phyloP scores from a whole-genome alignment of 2,329 filamentous ascomycete genomes.

The Ceratocystiopsis minuta region DNA sequence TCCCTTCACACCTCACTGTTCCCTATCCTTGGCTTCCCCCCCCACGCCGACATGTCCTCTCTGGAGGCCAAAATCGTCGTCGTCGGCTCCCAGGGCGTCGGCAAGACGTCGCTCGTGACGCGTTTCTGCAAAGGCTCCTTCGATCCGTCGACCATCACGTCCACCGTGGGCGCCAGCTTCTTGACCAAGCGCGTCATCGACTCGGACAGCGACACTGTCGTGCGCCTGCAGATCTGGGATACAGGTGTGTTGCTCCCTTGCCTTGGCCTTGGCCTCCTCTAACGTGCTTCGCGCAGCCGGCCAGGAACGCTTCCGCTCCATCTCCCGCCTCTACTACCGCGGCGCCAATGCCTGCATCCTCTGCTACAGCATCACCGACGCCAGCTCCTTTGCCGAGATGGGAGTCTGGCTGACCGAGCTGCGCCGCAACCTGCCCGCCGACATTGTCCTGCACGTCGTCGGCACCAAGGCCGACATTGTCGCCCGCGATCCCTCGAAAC shows the following conservation, averaged over 20 bases:
- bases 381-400: slow-evolving; percentile 77
- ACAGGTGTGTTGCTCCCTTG: slow-evolving; percentile 35
- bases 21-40: not conserved
- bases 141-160: slow-evolving; percentile 43
- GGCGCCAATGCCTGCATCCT: slow-evolving; percentile 86
- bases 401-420: slow-evolving; percentile 78
- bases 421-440: slow-evolving; percentile 55
- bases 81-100: slow-evolving; percentile 61
- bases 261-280: not conserved
- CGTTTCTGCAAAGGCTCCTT: slow-evolving; percentile 59
- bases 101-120: slow-evolving; percentile 62
- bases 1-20: not conserved
- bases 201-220: slow-evolving; percentile 65
- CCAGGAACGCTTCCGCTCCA: slow-evolving; percentile 87
- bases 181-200: slow-evolving; percentile 67
- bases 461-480: slow-evolving; percentile 89
- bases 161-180: slow-evolving; percentile 67
- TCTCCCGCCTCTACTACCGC: slow-evolving; percentile 89
- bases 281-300: slow-evolving; percentile 33
- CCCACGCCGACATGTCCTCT: slow-evolving; percentile 27
- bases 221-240: slow-evolving; percentile 92
- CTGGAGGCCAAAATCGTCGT: slow-evolving; percentile 71
- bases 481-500: slow-evolving; percentile 56
- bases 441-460: slow-evolving; percentile 83
- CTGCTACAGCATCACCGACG: slow-evolving; percentile 86